These are phyloP conservation scores for Panellus pusillus DNA, from an alignment of 768 basidiomycete genomes.

Conservation along the genomic window DNA sequence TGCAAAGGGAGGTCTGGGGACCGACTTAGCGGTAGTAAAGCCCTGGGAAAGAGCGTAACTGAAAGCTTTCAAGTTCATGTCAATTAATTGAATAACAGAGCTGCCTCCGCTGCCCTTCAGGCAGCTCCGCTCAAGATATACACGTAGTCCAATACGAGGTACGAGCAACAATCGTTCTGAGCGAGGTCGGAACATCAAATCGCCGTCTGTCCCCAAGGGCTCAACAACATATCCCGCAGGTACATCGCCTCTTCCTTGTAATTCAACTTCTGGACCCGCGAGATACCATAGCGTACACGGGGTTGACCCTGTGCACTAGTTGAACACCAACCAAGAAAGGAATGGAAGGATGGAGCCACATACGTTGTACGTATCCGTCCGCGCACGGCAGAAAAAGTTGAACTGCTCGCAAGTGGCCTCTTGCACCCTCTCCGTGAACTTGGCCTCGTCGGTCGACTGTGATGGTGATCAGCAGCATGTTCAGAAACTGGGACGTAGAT, in stretches of 20 bases:
- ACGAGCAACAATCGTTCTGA: too few relatives aligned
- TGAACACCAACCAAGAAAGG: not conserved
- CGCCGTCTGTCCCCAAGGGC: conserved; percentile 50
- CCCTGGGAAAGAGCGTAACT: too few relatives aligned
- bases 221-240: conserved; percentile 60
- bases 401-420: conserved; percentile 67
- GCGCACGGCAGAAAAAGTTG: conserved; percentile 85
- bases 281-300: conserved; percentile 82
- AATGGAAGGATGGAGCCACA: conserved; percentile 25
- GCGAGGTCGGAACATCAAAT: not conserved
- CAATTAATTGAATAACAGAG: too few relatives aligned
- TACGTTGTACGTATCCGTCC: conserved; percentile 84
- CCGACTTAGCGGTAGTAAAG: too few relatives aligned
- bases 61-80: too few relatives aligned
- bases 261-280: conserved; percentile 62
- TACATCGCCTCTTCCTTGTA: conserved; percentile 65
- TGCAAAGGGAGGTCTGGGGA: too few relatives aligned
- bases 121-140: too few relatives aligned
- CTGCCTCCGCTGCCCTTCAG: too few relatives aligned
- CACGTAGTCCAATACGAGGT: too few relatives aligned
- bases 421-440: conserved; percentile 59
- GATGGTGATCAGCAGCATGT: not conserved
- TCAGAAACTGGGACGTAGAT: not conserved
- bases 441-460: conserved; percentile 60
- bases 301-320: conserved; percentile 59